phyloP scores from a whole-genome alignment of 208 protist species.

The Naegleria lovaniensis region DNA sequence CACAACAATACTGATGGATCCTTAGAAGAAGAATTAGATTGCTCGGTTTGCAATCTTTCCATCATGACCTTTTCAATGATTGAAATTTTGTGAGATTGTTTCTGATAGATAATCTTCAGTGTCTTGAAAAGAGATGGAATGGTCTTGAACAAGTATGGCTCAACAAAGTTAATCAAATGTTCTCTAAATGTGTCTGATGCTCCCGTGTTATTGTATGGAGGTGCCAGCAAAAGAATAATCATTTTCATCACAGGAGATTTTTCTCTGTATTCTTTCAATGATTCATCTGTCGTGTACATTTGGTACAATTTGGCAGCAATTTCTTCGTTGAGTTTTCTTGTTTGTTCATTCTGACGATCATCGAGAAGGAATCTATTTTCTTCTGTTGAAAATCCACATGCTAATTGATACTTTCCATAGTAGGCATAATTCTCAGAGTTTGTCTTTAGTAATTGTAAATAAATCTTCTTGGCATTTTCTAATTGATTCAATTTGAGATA shows the following conservation, averaged over 20 bases:
- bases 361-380: slow-evolving; percentile 3
- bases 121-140: slow-evolving; percentile 57
- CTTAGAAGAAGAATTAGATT: not conserved
- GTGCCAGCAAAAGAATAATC: not conserved
- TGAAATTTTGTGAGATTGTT: slow-evolving; percentile 2
- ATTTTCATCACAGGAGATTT: not conserved
- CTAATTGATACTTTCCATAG: not conserved
- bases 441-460: not conserved
- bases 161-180: not conserved
- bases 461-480: not conserved
- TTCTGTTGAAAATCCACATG: not conserved
- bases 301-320: not conserved
- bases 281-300: not conserved
- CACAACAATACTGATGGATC: slow-evolving; percentile 70
- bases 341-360: not conserved
- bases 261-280: not conserved
- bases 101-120: slow-evolving; percentile 50
- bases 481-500: too few relatives aligned
- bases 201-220: not conserved
- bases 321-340: not conserved
- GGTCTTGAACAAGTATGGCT: slow-evolving; percentile 38
- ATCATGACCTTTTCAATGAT: slow-evolving; percentile 2
- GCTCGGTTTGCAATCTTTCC: not conserved
- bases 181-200: not conserved
- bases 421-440: slow-evolving; percentile 15